Base-by-base conservation (phyloP, 2,329 filamentous ascomycete genomes). In the Pyrenophora graminea region DNA sequence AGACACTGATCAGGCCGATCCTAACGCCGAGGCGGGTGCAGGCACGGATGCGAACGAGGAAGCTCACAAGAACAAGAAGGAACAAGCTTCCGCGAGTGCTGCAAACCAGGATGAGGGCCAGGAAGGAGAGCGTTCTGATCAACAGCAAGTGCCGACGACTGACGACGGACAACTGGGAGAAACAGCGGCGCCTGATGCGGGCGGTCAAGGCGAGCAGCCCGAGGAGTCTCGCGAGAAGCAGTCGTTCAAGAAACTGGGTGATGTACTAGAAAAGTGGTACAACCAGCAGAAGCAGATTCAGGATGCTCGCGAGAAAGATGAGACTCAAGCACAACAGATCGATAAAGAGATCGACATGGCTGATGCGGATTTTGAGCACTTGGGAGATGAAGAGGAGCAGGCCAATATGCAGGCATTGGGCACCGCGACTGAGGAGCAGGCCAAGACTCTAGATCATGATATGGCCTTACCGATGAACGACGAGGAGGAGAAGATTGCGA, bases 321-420 rank as follows among this genome's bases (percentile, higher is more conserved):
- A 80, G 17, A 79, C 82, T 27, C 74, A 84, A 59, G 76, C 79
- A 44, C 67, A 75, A 51, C 69, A 74, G 38, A 67, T 70, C 76
- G 59, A 77, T 70, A 62, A 81, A 56, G 84, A 89, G 53, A 79
- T 85, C n/a, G 86, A 94, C 55, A 88, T 90, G 80, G 80, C 83
- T 8, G 82, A 87, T 67, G 84, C 84, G n/a, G 91, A 97, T 68
- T 97, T 97, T 68, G 91, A 97, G 76, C 94, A 99, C 74, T 79
- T 97, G 3, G 87, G 88, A 54, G 86, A 97, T 59, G 90, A 97
- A 53, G 83, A 94, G 25, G 84, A 86, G 23, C 82, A 87, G 46
- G 84, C 88, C n/a, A 92, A 97, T 69, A 86, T 91, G 1, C 94
- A 99, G 75, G 94, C 94, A 12, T 82, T 99, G 66, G 95, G 94